Evolutionary conservation across 2,329 filamentous ascomycete genomes (phyloP).

Genomic region (Claviceps sp.): DNA sequence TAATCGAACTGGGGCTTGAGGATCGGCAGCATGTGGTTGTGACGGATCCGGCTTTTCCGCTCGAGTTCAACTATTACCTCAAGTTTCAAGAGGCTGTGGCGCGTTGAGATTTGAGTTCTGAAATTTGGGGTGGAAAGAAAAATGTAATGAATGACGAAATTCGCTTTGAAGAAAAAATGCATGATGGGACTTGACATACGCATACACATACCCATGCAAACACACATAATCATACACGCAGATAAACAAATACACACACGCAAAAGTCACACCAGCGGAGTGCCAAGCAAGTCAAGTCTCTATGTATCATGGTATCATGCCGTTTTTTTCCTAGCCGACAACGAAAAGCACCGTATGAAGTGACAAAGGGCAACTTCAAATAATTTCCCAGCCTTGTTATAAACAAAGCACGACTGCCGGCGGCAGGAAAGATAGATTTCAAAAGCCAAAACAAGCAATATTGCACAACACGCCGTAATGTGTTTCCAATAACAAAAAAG

Average conservation of each 20-base stretch:
- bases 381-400: neutral
- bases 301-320: slow-evolving; percentile 20
- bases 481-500: neutral
- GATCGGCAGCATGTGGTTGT: slow-evolving; percentile 84
- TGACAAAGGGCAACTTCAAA: slow-evolving; percentile 1
- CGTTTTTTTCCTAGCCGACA: slow-evolving; percentile 16
- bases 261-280: neutral
- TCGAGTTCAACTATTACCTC: slow-evolving; percentile 48
- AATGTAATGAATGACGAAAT: neutral
- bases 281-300: neutral
- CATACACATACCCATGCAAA: no score
- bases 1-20: slow-evolving; percentile 57
- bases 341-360: neutral
- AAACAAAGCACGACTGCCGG: no score
- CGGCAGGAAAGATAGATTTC: no score
- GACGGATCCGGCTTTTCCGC: slow-evolving; percentile 77
- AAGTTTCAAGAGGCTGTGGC: slow-evolving; percentile 23
- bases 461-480: no score
- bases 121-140: neutral
- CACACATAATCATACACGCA: no score
- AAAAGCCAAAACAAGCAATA: no score
- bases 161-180: neutral
- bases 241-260: neutral
- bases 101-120: neutral
- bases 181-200: no score